phyloP scores from a whole-genome alignment of 2,329 filamentous ascomycete species.

The Ophiostoma piceae region DNA sequence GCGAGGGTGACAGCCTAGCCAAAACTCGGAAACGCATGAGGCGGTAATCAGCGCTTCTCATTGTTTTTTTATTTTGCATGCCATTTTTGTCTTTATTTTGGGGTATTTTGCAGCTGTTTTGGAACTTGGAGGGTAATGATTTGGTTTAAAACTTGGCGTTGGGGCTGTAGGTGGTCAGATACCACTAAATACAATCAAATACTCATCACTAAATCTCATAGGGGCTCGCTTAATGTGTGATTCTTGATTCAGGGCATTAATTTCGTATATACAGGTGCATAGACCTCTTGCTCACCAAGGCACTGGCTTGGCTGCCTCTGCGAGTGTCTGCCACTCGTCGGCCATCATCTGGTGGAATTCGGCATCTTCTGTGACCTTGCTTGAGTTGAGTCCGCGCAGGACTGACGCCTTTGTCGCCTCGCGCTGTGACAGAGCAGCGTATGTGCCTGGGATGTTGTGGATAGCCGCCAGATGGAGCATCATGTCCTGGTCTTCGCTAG shows the following conservation, averaged over 20 bases:
- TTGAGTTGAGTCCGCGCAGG: conserved; percentile 5
- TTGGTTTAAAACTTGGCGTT: neutral
- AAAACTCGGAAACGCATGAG: conserved; percentile 26
- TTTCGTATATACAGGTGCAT: neutral
- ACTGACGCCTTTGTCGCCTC: conserved; percentile 11
- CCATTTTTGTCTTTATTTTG: neutral
- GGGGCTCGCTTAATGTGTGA: neutral
- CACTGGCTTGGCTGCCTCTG: neutral
- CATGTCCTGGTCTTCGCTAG: conserved; percentile 15
- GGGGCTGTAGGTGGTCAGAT: neutral
- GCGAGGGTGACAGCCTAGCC: conserved; percentile 40
- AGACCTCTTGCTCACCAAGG: neutral
- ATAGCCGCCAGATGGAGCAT: conserved; percentile 32
- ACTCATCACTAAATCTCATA: no score
- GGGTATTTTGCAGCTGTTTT: no score
- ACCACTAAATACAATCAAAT: no score
- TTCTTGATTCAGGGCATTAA: neutral
- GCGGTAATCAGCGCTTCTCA: conserved; percentile 3
- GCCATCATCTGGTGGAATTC: conserved; percentile 27
- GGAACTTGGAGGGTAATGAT: neutral
- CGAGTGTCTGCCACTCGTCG: conserved; percentile 30
- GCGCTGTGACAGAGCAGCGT: conserved; percentile 21
- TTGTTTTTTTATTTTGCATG: neutral
- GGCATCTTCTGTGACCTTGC: conserved; percentile 21
- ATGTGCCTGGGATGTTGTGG: conserved; percentile 30